phyloP scores from a whole-genome alignment of 805 yeast genomes.

The Candida montana region DNA sequence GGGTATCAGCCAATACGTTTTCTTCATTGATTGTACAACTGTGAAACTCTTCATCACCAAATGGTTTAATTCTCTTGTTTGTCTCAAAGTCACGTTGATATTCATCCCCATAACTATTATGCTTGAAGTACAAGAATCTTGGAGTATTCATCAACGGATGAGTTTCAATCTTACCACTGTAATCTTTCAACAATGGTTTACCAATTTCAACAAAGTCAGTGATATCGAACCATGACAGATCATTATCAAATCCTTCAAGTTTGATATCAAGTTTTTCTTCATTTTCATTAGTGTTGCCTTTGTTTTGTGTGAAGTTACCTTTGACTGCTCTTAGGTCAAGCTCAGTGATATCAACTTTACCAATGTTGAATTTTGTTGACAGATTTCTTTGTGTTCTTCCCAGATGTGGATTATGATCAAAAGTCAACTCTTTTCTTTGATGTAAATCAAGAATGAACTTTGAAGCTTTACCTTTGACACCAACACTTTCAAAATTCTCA shows the following conservation, averaged over 20 bases:
- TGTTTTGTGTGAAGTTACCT: slow-evolving; percentile 36
- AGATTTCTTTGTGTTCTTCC: slow-evolving; percentile 40
- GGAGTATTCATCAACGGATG: slow-evolving; percentile 65
- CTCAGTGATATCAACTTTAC: slow-evolving; percentile 50
- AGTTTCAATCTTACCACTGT: slow-evolving; percentile 40
- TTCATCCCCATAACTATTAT: slow-evolving; percentile 45
- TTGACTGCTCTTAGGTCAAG: slow-evolving; percentile 58
- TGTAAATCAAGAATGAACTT: slow-evolving; percentile 61
- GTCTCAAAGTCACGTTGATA: slow-evolving; percentile 35
- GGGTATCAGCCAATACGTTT: slow-evolving; percentile 40
- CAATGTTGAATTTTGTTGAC: slow-evolving; percentile 59
- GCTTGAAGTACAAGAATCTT: slow-evolving; percentile 61
- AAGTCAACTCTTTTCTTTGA: slow-evolving; percentile 47
- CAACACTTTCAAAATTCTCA: slow-evolving; percentile 45
- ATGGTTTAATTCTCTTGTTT: slow-evolving; percentile 34
- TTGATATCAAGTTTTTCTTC: slow-evolving; percentile 11
- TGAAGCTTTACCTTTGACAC: slow-evolving; percentile 59
- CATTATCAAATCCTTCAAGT: slow-evolving; percentile 45
- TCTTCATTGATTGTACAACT: slow-evolving; percentile 38
- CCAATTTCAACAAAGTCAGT: slow-evolving; percentile 59
- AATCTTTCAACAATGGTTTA: slow-evolving; percentile 31
- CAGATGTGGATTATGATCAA: slow-evolving; percentile 41
- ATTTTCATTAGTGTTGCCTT: slow-evolving; percentile 7
- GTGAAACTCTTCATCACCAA: slow-evolving; percentile 55
- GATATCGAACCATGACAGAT: slow-evolving; percentile 55